Conservation (phyloP, 805 yeast species). For the Yarrowia deformans region DNA sequence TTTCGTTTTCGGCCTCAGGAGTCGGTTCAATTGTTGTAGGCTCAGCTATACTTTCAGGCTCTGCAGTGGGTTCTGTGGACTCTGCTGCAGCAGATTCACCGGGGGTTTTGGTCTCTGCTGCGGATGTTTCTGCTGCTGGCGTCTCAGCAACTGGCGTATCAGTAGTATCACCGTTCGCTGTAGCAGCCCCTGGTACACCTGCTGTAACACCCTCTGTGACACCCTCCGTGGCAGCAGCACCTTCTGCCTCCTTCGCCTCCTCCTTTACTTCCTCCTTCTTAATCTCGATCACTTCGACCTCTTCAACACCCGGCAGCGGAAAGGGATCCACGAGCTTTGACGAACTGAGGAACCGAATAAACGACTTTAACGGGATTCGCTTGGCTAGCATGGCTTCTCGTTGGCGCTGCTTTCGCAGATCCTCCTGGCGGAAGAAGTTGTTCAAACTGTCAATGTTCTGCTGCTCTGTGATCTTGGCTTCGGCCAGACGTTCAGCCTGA, state of each 20-base stretch:
- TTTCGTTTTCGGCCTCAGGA: background rate
- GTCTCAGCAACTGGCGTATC: background rate
- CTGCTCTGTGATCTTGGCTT: conserved; percentile 86
- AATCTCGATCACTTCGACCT: conserved; percentile 45
- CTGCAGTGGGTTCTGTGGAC: conserved; percentile 40
- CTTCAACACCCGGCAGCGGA: conserved; percentile 44
- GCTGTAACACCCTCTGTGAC: too few relatives aligned
- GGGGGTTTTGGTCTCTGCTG: too few relatives aligned
- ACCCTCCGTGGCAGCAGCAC: background rate
- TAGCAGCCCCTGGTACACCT: too few relatives aligned
- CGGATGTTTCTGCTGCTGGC: background rate
- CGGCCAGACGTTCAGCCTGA: conserved; percentile 75
- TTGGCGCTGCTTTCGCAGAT: conserved; percentile 77
- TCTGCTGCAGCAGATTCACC: background rate
- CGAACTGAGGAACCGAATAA: conserved; percentile 60
- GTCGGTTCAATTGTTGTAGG: background rate
- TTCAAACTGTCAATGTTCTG: conserved; percentile 75
- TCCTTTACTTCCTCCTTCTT: conserved; percentile 53
- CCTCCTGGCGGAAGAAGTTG: conserved; percentile 82
- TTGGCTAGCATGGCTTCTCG: conserved; percentile 72
- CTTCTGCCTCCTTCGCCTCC: conserved; percentile 41
- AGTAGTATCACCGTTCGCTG: background rate
- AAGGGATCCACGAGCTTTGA: conserved; percentile 65
- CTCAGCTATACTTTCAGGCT: background rate
- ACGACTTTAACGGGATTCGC: conserved; percentile 66